Conservation (phyloP, 768 basidiomycete genomes). For the Tricholoma terreum region DNA sequence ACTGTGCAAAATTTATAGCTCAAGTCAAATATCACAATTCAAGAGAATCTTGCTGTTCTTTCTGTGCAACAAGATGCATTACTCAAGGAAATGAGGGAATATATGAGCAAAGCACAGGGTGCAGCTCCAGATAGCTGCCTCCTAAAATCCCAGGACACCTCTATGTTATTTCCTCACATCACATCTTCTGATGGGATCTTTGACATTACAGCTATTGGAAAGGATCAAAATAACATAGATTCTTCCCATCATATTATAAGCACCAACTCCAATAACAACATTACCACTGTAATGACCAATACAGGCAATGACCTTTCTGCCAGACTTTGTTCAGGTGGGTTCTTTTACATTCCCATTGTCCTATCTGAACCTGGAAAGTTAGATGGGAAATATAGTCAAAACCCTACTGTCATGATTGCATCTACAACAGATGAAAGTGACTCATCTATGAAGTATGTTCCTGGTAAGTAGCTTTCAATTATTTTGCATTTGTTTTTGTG, state of each 20-base stretch:
- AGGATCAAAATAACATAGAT: slow-evolving; percentile 5
- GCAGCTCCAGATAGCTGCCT: neutral
- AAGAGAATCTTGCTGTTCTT: slow-evolving; percentile 10
- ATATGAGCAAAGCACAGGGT: neutral
- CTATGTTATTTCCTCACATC: neutral
- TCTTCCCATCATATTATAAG: slow-evolving; percentile 12
- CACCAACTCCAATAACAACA: slow-evolving; percentile 18
- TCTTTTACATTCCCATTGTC: no score
- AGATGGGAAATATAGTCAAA: no score
- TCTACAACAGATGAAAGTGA: no score
- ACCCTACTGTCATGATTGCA: no score
- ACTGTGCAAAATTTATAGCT: neutral
- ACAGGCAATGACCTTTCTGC: slow-evolving; percentile 12
- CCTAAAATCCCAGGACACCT: neutral
- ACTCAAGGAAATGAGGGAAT: neutral
- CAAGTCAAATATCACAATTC: slow-evolving; percentile 18
- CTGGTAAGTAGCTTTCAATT: neutral
- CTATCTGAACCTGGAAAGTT: no score
- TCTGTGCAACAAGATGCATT: neutral
- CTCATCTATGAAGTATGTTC: neutral
- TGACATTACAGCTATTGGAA: slow-evolving; percentile 2
- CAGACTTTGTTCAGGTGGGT: neutral
- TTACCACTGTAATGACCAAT: slow-evolving; percentile 14
- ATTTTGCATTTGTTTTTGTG: neutral
- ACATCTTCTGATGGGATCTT: neutral